Evolutionary conservation across 768 basidiomycete genomes (phyloP).

Genomic region (Auricularia auricula-judae): DNA sequence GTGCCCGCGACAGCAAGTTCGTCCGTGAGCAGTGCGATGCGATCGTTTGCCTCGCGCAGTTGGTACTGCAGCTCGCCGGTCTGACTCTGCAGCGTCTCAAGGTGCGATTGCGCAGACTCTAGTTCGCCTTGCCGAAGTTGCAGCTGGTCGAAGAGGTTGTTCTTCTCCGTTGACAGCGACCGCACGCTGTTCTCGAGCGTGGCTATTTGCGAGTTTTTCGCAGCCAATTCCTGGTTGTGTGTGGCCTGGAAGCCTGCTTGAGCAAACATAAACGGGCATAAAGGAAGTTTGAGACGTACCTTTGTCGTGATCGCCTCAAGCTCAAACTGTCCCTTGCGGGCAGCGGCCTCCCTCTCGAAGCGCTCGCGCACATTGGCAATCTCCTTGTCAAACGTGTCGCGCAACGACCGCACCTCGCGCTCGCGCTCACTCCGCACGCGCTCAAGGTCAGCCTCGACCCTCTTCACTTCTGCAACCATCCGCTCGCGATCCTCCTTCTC

Average conservation of each 20-base stretch:
- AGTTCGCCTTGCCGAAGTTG: slow-evolving; percentile 84
- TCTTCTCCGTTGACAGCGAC: slow-evolving; percentile 63
- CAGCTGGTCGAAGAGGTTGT: slow-evolving; percentile 70
- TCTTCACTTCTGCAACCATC: slow-evolving; percentile 37
- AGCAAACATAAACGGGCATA: neutral
- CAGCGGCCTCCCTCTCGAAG: slow-evolving; percentile 62
- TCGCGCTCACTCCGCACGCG: slow-evolving; percentile 50
- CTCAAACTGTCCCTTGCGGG: slow-evolving; percentile 62
- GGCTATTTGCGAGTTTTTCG: slow-evolving; percentile 50
- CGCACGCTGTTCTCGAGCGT: slow-evolving; percentile 63
- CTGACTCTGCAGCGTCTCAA: slow-evolving; percentile 65
- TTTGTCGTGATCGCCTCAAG: slow-evolving; percentile 63
- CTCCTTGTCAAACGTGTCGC: slow-evolving; percentile 65
- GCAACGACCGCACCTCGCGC: slow-evolving; percentile 45
- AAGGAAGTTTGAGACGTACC: slow-evolving; percentile 30
- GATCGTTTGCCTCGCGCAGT: slow-evolving; percentile 68
- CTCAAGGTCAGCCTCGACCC: slow-evolving; percentile 56
- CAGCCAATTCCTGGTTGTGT: slow-evolving; percentile 54
- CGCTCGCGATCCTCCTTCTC: slow-evolving; percentile 43
- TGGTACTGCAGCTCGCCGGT: slow-evolving; percentile 82
- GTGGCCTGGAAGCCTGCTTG: slow-evolving; percentile 35
- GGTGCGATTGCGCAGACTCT: slow-evolving; percentile 69
- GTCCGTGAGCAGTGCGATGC: slow-evolving; percentile 56
- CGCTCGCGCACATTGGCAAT: slow-evolving; percentile 45
- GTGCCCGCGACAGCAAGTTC: slow-evolving; percentile 34